Evolutionary conservation across 2,329 filamentous ascomycete genomes (phyloP).

Genomic region (Dactylellina haptotyla): DNA sequence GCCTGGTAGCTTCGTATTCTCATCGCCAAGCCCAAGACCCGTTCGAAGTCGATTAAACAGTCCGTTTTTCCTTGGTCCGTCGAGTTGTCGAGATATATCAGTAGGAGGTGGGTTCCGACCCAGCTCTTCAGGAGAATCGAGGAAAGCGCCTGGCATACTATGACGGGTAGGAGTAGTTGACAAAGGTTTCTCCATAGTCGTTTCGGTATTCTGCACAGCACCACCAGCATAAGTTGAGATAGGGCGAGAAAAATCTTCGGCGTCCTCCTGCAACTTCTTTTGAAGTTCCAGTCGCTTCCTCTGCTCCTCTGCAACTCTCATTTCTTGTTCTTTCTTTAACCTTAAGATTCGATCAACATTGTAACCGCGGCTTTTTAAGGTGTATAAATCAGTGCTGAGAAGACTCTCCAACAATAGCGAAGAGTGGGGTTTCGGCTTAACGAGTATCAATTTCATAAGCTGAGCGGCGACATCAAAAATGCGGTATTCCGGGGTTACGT

Average conservation of each 20-base stretch:
- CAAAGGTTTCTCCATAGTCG: constrained; percentile 8
- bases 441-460: constrained; percentile 81
- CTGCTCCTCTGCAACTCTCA: constrained; percentile 84
- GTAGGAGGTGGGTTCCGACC: constrained; percentile 8
- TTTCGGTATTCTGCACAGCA: constrained; percentile 9
- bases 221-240: constrained; percentile 9
- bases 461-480: constrained; percentile 93
- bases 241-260: constrained; percentile 61
- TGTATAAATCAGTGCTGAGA: constrained; percentile 76
- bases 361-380: constrained; percentile 86
- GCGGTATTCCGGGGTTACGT: constrained; percentile 77
- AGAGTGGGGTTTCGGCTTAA: constrained; percentile 85
- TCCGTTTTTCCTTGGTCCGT: constrained; percentile 23
- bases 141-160: constrained; percentile 51
- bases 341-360: constrained; percentile 95
- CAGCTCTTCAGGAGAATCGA: constrained; percentile 46
- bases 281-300: constrained; percentile 79
- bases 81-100: constrained; percentile 17
- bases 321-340: constrained; percentile 81
- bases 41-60: constrained; percentile 45
- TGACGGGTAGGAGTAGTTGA: constrained; percentile 41
- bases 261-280: constrained; percentile 73
- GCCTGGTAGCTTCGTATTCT: constrained; percentile 9
- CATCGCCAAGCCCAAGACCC: constrained; percentile 39
- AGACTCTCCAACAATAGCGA: constrained; percentile 92